A percentile compares a stretch with the other conserved stretches of the same genome.
Evolutionary conservation across 2,329 filamentous ascomycete species (phyloP).

Genomic region (Ophiostoma montium): DNA sequence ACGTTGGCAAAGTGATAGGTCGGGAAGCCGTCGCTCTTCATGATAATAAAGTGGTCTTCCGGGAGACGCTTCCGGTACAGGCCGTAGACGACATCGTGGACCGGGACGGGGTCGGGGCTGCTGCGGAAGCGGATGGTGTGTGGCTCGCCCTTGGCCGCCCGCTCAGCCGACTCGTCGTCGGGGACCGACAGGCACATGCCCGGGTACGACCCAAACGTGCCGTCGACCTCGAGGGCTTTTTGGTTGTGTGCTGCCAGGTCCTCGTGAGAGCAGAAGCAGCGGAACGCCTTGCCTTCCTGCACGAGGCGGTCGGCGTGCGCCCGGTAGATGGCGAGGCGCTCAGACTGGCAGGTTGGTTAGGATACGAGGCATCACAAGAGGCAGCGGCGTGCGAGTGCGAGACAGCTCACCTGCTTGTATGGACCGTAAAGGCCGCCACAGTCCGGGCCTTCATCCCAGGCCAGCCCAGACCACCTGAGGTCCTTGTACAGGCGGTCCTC

Average conservation of each 20-base stretch:
- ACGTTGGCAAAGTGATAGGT: constrained; percentile 98
- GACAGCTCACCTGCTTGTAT: constrained; percentile 56
- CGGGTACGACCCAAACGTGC: constrained; percentile 29
- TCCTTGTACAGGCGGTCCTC: constrained; percentile 67
- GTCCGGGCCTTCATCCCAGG: constrained; percentile 89
- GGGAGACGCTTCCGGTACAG: constrained; percentile 38
- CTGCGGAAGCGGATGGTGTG: constrained; percentile 67
- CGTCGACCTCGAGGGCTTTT: constrained; percentile 42
- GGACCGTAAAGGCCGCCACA: constrained; percentile 71
- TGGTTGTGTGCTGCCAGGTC: constrained; percentile 54
- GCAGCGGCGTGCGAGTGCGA: background rate
- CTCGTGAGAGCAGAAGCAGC: constrained; percentile 77
- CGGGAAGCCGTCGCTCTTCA: constrained; percentile 84
- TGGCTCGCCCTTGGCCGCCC: constrained; percentile 52
- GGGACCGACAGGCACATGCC: constrained; percentile 59
- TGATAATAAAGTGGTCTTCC: constrained; percentile 71
- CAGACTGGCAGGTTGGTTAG: constrained; percentile 40
- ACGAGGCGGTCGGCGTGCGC: constrained; percentile 57
- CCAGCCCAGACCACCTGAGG: constrained; percentile 72
- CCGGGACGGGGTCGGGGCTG: constrained; percentile 45
- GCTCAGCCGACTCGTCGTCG: constrained; percentile 51
- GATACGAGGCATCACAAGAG: background rate
- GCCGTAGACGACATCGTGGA: constrained; percentile 71
- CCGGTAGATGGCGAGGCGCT: constrained; percentile 60
- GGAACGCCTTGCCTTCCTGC: constrained; percentile 61